phyloP scores from a whole-genome alignment of 331 rosid species.

The Acacia pycnantha region DNA sequence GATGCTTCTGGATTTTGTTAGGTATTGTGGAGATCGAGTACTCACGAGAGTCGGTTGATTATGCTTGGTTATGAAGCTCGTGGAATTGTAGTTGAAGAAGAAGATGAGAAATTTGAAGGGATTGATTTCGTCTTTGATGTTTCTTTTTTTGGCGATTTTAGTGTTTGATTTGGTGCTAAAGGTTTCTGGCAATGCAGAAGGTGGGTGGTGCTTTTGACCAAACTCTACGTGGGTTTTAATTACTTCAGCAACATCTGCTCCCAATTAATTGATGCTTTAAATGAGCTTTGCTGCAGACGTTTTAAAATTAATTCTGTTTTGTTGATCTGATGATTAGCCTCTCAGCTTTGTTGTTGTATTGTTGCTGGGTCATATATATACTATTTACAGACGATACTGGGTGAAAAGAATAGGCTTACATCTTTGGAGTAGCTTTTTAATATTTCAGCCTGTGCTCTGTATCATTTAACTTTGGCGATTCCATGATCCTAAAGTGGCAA shows the following conservation, averaged over 20 bases:
- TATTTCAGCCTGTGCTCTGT: conserved; percentile 6
- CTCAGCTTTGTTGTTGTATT: conserved; percentile 21
- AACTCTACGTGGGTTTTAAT: conserved; percentile 16
- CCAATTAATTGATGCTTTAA: conserved; percentile 13
- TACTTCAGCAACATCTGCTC: conserved; percentile 25
- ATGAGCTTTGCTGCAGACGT: conserved; percentile 13
- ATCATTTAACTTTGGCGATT: not conserved
- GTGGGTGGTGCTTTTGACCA: conserved; percentile 41
- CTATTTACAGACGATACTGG: conserved; percentile 19
- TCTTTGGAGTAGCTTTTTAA: not conserved
- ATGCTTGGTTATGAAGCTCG: conserved; percentile 20
- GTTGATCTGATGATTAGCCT: conserved; percentile 27
- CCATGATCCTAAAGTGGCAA: not conserved
- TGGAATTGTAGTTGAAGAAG: conserved; percentile 18
- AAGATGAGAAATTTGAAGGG: conserved; percentile 37
- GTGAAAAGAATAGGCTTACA: not conserved
- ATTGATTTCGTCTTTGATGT: conserved; percentile 31
- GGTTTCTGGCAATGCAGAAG: conserved; percentile 63
- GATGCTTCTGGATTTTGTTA: conserved; percentile 21
- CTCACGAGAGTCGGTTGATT: conserved; percentile 15
- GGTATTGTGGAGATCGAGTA: conserved; percentile 35
- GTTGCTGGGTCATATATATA: conserved; percentile 9
- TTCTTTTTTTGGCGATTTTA: conserved; percentile 50
- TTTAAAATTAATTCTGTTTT: conserved; percentile 5
- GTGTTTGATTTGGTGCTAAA: conserved; percentile 45